Conservation (phyloP, 2,329 filamentous ascomycete genomes). For the Xylariaceae sp. region DNA sequence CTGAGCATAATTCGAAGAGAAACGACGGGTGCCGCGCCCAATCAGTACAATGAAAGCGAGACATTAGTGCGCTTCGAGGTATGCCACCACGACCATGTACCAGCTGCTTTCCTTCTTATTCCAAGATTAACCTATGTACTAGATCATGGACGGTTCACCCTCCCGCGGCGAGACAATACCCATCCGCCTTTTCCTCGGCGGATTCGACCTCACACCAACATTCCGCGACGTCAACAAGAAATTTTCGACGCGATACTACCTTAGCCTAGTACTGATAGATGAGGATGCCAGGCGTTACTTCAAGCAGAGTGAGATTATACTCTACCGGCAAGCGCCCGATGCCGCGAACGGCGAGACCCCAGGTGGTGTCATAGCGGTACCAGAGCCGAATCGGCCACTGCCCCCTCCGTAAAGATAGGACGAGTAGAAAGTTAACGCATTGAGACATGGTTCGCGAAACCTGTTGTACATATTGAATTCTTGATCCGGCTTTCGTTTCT, state of each 20-base stretch:
- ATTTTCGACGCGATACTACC: conserved; percentile 96
- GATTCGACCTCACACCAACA: conserved; percentile 94
- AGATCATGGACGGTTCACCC: conserved; percentile 99
- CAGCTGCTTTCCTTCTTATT: not conserved
- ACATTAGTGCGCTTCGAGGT: conserved; percentile 95
- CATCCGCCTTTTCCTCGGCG: conserved; percentile 92
- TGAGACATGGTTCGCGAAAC: conserved; percentile 3
- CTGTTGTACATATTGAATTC: conserved; percentile 22
- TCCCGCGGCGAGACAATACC: conserved; percentile 93
- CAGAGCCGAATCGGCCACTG: conserved; percentile 23
- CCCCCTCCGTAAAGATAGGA: conserved; percentile 16
- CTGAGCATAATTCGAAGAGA: conserved; percentile 94
- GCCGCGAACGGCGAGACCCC: conserved; percentile 43
- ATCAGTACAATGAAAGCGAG: conserved; percentile 99
- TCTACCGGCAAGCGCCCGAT: conserved; percentile 77
- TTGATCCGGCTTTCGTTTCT: conserved; percentile 10
- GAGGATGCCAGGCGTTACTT: conserved; percentile 98
- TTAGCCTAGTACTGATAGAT: conserved; percentile 92
- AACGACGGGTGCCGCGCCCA: conserved; percentile 92
- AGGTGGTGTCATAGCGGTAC: conserved; percentile 37
- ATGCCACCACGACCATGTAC: conserved; percentile 16
- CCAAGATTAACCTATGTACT: conserved; percentile 4
- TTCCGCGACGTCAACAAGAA: conserved; percentile 99
- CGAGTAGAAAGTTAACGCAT: conserved; percentile 2
- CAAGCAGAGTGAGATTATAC: conserved; percentile 97